phyloP scores from a whole-genome alignment of 805 yeast species.

The Yamadazyma tumulicola region DNA sequence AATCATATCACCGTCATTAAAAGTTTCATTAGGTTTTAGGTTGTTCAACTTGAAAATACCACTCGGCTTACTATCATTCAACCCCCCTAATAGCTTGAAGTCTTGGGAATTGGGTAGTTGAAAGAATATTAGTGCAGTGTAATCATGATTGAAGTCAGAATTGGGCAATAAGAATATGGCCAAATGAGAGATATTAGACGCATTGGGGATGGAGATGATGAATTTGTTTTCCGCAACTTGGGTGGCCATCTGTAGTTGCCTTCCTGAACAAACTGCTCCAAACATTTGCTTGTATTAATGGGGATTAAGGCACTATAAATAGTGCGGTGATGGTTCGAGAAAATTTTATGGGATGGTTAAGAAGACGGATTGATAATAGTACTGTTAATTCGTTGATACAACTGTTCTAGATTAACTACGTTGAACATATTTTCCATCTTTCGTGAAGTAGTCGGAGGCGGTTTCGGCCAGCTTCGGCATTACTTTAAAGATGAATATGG shows the following conservation, averaged over 20 bases:
- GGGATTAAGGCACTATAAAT: background rate
- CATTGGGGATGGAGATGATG: slow-evolving; percentile 59
- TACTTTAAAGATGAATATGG: slow-evolving; percentile 65
- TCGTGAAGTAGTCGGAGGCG: no score
- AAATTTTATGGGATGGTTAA: slow-evolving; percentile 10
- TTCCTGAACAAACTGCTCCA: slow-evolving; percentile 74
- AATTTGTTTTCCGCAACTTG: slow-evolving; percentile 71
- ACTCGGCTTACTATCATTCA: slow-evolving; percentile 70
- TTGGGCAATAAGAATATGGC: slow-evolving; percentile 86
- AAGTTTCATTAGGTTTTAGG: slow-evolving; percentile 38
- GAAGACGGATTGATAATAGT: slow-evolving; percentile 9
- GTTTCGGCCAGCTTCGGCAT: no score
- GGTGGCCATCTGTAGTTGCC: slow-evolving; percentile 54
- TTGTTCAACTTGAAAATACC: slow-evolving; percentile 83
- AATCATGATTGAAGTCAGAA: slow-evolving; percentile 58
- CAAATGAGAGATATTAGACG: slow-evolving; percentile 68
- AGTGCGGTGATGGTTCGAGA: background rate
- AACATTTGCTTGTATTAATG: slow-evolving; percentile 49
- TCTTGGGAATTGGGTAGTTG: slow-evolving; percentile 66
- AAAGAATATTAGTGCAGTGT: slow-evolving; percentile 83
- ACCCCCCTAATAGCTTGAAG: slow-evolving; percentile 64
- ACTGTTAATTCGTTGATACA: slow-evolving; percentile 45
- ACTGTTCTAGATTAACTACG: slow-evolving; percentile 61
- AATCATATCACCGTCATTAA: slow-evolving; percentile 11
- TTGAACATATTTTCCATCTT: slow-evolving; percentile 81